Percentiles rank a stretch among this genome's conserved stretches.
Evolutionary conservation across 495 filamentous ascomycete genomes (phyloP).

Genomic region (Xylaria intraflava): DNA sequence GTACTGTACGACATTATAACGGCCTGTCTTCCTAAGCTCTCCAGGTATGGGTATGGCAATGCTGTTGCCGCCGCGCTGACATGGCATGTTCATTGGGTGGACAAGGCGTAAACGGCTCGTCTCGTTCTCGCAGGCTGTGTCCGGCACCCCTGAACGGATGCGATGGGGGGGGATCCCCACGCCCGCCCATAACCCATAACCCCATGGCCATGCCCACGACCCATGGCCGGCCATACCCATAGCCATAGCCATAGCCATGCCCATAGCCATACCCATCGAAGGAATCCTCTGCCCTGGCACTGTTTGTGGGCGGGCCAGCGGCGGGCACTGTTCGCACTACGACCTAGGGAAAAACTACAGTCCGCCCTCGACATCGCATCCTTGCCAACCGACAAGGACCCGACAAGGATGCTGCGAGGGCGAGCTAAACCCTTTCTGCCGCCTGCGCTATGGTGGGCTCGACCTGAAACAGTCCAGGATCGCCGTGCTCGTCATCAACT

Average conservation of each 20-base stretch:
- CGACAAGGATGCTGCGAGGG: background rate
- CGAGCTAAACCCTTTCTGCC: slow-evolving; percentile 17
- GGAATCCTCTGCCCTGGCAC: no score
- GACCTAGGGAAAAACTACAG: no score
- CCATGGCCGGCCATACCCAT: no score
- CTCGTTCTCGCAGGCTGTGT: background rate
- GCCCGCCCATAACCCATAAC: background rate
- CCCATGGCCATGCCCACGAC: no score
- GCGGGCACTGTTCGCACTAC: no score
- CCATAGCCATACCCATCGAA: no score
- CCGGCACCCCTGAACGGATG: slow-evolving; percentile 3
- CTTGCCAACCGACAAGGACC: background rate
- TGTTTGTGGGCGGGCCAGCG: no score
- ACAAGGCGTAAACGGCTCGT: slow-evolving; percentile 10
- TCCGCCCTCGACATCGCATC: no score
- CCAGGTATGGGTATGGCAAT: background rate
- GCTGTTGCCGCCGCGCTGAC: slow-evolving; percentile 3
- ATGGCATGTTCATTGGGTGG: slow-evolving; percentile 2
- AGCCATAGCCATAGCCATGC: no score
- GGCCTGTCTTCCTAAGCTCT: background rate
- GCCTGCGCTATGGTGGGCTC: slow-evolving; percentile 22
- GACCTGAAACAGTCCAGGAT: slow-evolving; percentile 31
- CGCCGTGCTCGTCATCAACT: slow-evolving; percentile 16
- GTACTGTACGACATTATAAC: background rate
- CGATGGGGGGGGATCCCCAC: no score